A percentile compares a stretch with the other conserved stretches of the same genome.
These are phyloP conservation scores for Geosmithia putterillii DNA, from an alignment of 2,329 filamentous ascomycete genomes.

Conservation along the genomic window DNA sequence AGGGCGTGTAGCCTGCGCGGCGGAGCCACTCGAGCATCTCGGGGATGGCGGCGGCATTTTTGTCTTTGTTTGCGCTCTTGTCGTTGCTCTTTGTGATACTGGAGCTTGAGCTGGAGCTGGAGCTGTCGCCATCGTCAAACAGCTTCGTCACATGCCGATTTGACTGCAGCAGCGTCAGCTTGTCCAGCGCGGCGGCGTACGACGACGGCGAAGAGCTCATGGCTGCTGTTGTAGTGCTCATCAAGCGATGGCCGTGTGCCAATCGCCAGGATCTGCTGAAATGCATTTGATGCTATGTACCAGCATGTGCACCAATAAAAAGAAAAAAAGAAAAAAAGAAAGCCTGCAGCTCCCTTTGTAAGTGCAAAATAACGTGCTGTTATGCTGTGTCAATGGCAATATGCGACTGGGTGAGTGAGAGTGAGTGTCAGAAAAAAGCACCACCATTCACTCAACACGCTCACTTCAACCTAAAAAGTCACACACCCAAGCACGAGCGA, in stretches of 20 bases:
- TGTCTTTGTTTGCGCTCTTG: conserved; percentile 29
- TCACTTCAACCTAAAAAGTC: no score
- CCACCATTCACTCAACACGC: no score
- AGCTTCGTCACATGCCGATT: conserved; percentile 55
- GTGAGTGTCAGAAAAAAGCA: no score
- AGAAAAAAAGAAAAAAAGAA: no score
- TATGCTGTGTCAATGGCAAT: no score
- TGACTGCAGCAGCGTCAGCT: conserved; percentile 65
- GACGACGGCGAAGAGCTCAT: conserved; percentile 11
- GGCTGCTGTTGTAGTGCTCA: background rate
- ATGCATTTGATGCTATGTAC: no score
- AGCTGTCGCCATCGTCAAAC: conserved; percentile 21
- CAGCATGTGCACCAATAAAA: no score
- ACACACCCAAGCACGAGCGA: no score
- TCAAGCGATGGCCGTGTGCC: background rate
- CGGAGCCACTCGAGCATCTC: conserved; percentile 72
- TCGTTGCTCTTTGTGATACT: conserved; percentile 16
- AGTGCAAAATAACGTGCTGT: no score
- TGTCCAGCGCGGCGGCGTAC: conserved; percentile 57
- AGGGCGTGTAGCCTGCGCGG: conserved; percentile 57
- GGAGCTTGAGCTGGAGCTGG: conserved; percentile 22
- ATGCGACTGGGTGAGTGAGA: no score
- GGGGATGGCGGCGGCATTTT: conserved; percentile 66
- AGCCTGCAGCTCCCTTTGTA: no score
- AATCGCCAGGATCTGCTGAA: no score